These are phyloP conservation scores for Septoria linicola DNA, from an alignment of 2,329 filamentous ascomycete species.

Conservation along the genomic window DNA sequence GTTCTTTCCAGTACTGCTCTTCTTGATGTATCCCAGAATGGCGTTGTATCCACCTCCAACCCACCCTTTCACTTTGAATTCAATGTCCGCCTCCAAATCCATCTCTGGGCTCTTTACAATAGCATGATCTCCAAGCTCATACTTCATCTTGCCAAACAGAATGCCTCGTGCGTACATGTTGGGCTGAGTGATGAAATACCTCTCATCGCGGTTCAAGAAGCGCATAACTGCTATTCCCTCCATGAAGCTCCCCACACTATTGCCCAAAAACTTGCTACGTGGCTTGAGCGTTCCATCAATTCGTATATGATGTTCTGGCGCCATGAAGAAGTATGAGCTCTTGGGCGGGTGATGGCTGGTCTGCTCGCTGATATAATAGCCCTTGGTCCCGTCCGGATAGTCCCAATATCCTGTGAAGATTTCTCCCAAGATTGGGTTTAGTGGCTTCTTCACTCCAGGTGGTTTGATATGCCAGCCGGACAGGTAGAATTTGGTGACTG, in stretches of 20 bases:
- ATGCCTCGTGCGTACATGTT: constrained; percentile 99
- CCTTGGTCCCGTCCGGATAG: constrained; percentile 70
- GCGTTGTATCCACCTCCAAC: constrained; percentile 95
- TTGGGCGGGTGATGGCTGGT: constrained; percentile 98
- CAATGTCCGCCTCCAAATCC: constrained; percentile 82
- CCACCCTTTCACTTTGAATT: constrained; percentile 99
- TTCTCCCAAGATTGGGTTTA: constrained; percentile 95
- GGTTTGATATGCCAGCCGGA: constrained; percentile 99
- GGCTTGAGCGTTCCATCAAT: constrained; percentile 96
- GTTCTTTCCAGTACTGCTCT: constrained; percentile 78
- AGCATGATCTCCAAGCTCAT: constrained; percentile 95
- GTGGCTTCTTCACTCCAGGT: constrained; percentile 93
- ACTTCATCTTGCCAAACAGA: constrained; percentile 98
- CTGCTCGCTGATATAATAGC: constrained; percentile 96
- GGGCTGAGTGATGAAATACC: constrained; percentile 92
- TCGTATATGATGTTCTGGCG: constrained; percentile 85
- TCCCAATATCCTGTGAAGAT: constrained; percentile 96
- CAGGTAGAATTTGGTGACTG: constrained; percentile 96
- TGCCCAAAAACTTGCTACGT: constrained; percentile 90
- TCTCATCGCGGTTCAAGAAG: constrained; percentile 79
- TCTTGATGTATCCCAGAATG: constrained; percentile 87
- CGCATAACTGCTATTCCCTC: constrained; percentile 88
- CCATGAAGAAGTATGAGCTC: constrained; percentile 99
- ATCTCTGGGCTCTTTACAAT: constrained; percentile 88
- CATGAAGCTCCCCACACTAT: constrained; percentile 97